Conservation (phyloP, 495 filamentous ascomycete genomes). For the Podospora pseudopauciseta region DNA sequence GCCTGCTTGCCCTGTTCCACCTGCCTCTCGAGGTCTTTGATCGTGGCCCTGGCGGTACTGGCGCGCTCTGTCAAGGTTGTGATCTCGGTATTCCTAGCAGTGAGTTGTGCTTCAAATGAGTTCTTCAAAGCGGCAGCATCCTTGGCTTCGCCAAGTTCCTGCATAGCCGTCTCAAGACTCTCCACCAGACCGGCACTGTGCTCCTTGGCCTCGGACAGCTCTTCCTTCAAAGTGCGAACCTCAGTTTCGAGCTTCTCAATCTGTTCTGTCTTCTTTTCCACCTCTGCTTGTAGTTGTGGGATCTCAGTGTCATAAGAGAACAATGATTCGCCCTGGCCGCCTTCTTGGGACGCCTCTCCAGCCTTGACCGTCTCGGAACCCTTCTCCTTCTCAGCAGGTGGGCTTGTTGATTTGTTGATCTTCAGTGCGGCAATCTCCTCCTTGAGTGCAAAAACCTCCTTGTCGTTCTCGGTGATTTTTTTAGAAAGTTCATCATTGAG, state of each 20-base stretch:
- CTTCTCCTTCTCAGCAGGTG: neutral
- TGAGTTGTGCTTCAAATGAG: conserved; percentile 45
- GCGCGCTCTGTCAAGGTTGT: conserved; percentile 49
- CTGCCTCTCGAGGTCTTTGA: conserved; percentile 55
- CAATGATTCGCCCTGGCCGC: conserved; percentile 65
- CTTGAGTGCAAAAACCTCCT: conserved; percentile 20
- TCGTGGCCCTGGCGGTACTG: conserved; percentile 44
- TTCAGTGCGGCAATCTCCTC: conserved; percentile 5
- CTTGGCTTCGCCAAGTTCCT: conserved; percentile 55
- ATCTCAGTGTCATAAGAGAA: conserved; percentile 81
- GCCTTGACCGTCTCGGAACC: conserved; percentile 25
- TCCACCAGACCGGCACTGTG: conserved; percentile 62
- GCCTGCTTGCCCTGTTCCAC: conserved; percentile 39
- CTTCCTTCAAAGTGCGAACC: conserved; percentile 35
- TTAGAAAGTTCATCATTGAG: conserved; percentile 43
- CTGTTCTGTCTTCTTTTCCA: conserved; percentile 48
- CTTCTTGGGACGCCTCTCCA: conserved; percentile 36
- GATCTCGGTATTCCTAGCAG: conserved; percentile 46
- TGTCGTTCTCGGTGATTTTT: conserved; percentile 32
- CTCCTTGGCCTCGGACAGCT: conserved; percentile 54
- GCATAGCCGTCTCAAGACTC: conserved; percentile 56
- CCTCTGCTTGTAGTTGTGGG: conserved; percentile 58
- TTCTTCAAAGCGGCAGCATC: conserved; percentile 57
- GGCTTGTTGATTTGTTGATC: conserved; percentile 7
- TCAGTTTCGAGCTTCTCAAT: conserved; percentile 38